Evolutionary conservation across 148 eudicot species (phyloP), one percentile per base, ranked within the genome.

Genomic region (Linanthus parryae): DNA sequence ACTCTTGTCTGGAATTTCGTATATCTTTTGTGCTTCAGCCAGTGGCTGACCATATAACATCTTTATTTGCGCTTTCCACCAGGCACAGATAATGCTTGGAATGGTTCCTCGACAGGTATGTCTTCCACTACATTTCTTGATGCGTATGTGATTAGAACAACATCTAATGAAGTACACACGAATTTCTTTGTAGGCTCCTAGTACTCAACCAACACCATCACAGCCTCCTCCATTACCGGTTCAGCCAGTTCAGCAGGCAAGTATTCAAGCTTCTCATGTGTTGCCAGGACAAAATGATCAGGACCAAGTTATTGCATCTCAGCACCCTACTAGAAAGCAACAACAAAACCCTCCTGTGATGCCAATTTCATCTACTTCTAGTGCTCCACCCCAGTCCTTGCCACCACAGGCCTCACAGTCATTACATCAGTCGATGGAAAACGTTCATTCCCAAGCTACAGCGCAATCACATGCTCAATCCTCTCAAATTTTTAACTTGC

Each of bases 61-160:
- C 27, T 19, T 18, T 52, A 12, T 44, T 27, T 64, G 33, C 30
- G 11, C 40, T 21, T 52, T 47, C 39, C 22, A 59, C 36, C 55
- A 91, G 98, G 98, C 98, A 39, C 98, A 91, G 67, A 91, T 91
- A 19, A 86, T 91, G 98, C 95, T 91, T 43, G 95, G 98, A 62
- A 91, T 91, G 98, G 87, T 91, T 54, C 73, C 98, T 15, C 76
- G 74, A 66, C 54, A 65, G 79, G 96, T 87, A 81, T 48, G 70
- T 11, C 54, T 42, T 33, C 45, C 23, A 6, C 18, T 44, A 8
- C 7, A 5, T 45, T 16, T 19, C 23, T 5, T 2, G 13, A 44
- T 6, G 15, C 3, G 15, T 44, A 24, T 36, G n/a, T 31, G 11
- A 12, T 16, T 40, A 33, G 5, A 37, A 41, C 38, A 30, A 58